A percentile compares a stretch with the other conserved stretches of the same genome.
phyloP scores from a whole-genome alignment of 2,329 filamentous ascomycete species.

The Cercospora zeina region DNA sequence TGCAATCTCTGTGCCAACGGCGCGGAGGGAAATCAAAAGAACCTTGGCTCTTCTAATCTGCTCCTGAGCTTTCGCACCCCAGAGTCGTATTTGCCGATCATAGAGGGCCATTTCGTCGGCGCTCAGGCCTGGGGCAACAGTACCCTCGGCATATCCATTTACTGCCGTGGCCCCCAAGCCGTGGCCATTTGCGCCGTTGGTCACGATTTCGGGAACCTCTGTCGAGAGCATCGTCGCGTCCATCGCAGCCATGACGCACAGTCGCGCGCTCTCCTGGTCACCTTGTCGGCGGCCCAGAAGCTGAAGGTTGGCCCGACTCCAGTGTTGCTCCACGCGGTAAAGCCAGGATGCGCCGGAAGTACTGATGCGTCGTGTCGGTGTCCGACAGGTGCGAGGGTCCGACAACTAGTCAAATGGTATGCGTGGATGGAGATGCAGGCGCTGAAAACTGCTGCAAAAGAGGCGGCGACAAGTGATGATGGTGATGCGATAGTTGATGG shows the following conservation, averaged over 20 bases:
- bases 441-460: neutral
- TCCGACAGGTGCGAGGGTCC: neutral
- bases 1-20: slow-evolving; percentile 88
- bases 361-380: neutral
- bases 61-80: slow-evolving; percentile 94
- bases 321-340: neutral
- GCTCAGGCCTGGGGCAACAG: slow-evolving; percentile 36
- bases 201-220: neutral
- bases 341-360: slow-evolving; percentile 5
- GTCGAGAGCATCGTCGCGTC: slow-evolving; percentile 9
- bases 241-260: neutral
- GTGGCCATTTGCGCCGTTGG: slow-evolving; percentile 23
- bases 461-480: neutral
- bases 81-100: slow-evolving; percentile 93
- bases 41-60: slow-evolving; percentile 83
- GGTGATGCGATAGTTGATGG: neutral
- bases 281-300: neutral
- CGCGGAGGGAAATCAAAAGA: slow-evolving; percentile 82
- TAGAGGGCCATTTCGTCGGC: slow-evolving; percentile 94
- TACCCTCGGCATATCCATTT: slow-evolving; percentile 28
- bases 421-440: neutral
- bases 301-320: neutral
- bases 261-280: neutral
- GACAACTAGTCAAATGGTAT: neutral
- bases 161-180: slow-evolving; percentile 12